These are phyloP conservation scores for Lipomyces kockii DNA, from an alignment of 805 yeast species.

Conservation along the genomic window DNA sequence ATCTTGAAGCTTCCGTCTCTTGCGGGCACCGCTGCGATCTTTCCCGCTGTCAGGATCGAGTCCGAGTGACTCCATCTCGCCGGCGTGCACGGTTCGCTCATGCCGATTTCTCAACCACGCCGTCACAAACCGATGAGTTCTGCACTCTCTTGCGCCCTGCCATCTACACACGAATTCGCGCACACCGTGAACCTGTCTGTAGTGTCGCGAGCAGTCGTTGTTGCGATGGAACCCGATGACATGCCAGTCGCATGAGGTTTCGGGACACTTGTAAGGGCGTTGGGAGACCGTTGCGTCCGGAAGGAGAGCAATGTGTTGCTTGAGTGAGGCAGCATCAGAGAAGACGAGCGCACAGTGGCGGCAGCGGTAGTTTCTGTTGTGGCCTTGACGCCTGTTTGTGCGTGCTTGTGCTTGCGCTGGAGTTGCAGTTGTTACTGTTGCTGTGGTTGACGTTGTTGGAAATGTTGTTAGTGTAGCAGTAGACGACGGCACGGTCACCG, in stretches of 20 bases:
- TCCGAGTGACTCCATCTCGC: constrained; percentile 10
- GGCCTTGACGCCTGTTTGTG: constrained; percentile 16
- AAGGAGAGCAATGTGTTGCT: constrained; percentile 18
- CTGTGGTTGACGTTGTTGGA: neutral
- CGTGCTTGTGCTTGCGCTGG: neutral
- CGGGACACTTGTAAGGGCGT: constrained; percentile 33
- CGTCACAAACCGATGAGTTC: constrained; percentile 33
- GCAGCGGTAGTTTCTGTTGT: constrained; percentile 33
- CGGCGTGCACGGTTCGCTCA: constrained; percentile 33
- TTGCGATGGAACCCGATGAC: constrained; percentile 34
- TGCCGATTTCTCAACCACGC: constrained; percentile 34
- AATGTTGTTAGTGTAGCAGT: neutral
- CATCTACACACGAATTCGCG: constrained; percentile 33
- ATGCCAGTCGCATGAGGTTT: constrained; percentile 32
- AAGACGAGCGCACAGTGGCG: constrained; percentile 27
- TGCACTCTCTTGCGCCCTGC: constrained; percentile 29
- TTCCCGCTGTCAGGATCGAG: neutral
- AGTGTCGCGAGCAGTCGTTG: constrained; percentile 35
- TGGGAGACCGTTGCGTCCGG: constrained; percentile 23
- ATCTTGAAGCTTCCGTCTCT: neutral
- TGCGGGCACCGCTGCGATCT: neutral
- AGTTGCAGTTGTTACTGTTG: neutral
- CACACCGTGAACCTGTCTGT: constrained; percentile 33
- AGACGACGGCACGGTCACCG: neutral
- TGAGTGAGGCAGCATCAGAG: constrained; percentile 18